phyloP scores from a whole-genome alignment of 2,329 filamentous ascomycete genomes.

The Cladosporium sp. region DNA sequence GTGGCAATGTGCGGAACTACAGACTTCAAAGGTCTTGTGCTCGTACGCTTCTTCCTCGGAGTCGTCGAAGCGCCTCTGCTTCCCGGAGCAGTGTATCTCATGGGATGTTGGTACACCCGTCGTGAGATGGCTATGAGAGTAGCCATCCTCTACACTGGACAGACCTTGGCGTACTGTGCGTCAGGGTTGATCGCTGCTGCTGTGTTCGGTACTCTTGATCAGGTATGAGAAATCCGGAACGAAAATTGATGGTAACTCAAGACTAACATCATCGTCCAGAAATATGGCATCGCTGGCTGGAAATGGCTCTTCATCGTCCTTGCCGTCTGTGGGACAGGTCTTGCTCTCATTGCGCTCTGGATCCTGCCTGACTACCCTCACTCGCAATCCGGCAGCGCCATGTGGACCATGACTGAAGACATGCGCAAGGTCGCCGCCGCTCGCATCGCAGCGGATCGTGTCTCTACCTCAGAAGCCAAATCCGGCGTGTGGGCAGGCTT shows the following conservation, averaged over 20 bases:
- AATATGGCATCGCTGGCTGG: conserved; percentile 23
- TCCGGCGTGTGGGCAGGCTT: conserved; percentile 37
- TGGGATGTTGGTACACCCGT: conserved; percentile 45
- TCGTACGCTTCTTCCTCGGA: conserved; percentile 27
- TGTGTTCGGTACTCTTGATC: conserved; percentile 63
- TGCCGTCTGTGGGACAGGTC: conserved; percentile 51
- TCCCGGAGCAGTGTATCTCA: conserved; percentile 21
- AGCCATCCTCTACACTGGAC: conserved; percentile 31
- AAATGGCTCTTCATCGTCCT: conserved; percentile 18
- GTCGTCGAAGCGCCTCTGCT: conserved; percentile 20
- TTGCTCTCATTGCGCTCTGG: conserved; percentile 59
- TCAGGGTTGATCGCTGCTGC: conserved; percentile 59
- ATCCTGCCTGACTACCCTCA: conserved; percentile 67
- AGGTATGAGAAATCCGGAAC: conserved; percentile 30
- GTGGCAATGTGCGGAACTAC: conserved; percentile 26
- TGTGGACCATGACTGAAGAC: conserved; percentile 50
- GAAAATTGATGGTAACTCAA: not conserved
- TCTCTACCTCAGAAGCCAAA: conserved; percentile 47
- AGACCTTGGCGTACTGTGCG: conserved; percentile 64
- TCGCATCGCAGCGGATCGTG: conserved; percentile 44
- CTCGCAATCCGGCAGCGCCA: conserved; percentile 45
- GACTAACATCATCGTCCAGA: conserved; percentile 34
- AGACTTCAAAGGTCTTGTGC: conserved; percentile 29
- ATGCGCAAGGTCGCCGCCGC: conserved; percentile 34
- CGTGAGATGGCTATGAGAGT: conserved; percentile 28